phyloP scores from a whole-genome alignment of 2,329 filamentous ascomycete species.

The Ophiobolus disseminans region DNA sequence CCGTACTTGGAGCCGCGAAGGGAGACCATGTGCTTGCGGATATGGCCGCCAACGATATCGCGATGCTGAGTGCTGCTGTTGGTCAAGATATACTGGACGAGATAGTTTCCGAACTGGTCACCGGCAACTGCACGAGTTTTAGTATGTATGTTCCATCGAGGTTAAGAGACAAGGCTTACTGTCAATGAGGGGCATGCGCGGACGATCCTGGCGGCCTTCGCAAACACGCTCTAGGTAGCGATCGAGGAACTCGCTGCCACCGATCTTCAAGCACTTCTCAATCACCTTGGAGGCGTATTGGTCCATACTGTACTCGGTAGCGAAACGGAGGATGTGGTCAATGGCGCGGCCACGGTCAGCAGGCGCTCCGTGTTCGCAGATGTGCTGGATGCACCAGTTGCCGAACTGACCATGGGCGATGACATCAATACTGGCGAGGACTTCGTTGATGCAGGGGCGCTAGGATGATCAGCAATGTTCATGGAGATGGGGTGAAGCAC shows the following conservation, averaged over 20 bases:
- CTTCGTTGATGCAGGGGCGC: conserved; percentile 97
- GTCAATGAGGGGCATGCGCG: conserved; percentile 95
- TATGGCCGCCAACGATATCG: conserved; percentile 90
- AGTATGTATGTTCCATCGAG: background rate
- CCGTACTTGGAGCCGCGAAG: conserved; percentile 98
- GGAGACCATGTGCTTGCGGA: conserved; percentile 98
- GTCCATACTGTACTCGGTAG: conserved; percentile 97
- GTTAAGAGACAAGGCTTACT: conserved; percentile 58
- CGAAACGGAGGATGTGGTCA: conserved; percentile 92
- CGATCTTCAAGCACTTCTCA: conserved; percentile 98
- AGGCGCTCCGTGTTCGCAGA: conserved; percentile 93
- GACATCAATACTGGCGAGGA: conserved; percentile 91
- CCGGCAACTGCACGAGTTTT: conserved; percentile 70
- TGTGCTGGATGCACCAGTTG: conserved; percentile 99
- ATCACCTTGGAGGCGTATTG: conserved; percentile 99
- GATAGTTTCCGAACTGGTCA: conserved; percentile 98
- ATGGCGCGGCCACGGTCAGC: conserved; percentile 91
- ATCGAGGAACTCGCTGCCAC: conserved; percentile 85
- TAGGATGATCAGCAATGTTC: conserved; percentile 48
- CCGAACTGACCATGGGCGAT: conserved; percentile 98
- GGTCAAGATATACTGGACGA: conserved; percentile 95
- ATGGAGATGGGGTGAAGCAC: background rate
- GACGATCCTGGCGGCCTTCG: conserved; percentile 86
- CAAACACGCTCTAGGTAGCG: conserved; percentile 94
- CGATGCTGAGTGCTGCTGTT: conserved; percentile 87